Evolutionary conservation across 2,329 filamentous ascomycete species (phyloP).

Genomic region (Trichoderma semiorbis): DNA sequence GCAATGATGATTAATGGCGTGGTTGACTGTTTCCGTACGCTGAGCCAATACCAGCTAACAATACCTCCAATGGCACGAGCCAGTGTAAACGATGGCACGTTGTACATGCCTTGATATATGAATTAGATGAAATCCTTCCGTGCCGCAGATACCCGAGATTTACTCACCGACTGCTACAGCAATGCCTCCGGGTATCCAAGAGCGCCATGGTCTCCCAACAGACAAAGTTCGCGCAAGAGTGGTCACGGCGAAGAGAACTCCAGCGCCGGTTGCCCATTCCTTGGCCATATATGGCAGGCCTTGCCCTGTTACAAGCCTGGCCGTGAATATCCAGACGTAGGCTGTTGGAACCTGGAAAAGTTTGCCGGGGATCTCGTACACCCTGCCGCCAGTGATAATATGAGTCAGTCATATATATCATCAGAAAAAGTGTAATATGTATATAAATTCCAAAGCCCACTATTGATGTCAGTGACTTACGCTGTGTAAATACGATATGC

Average conservation of each 20-base stretch:
- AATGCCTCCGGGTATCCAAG: conserved; percentile 84
- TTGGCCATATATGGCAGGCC: conserved; percentile 81
- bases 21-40: conserved; percentile 49
- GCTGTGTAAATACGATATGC: conserved; percentile 85
- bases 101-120: conserved; percentile 74
- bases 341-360: conserved; percentile 92
- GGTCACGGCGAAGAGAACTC: conserved; percentile 65
- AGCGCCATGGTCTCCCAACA: conserved; percentile 60
- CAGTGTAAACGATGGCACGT: conserved; percentile 91
- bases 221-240: conserved; percentile 67
- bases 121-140: background rate
- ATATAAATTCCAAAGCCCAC: background rate
- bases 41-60: conserved; percentile 72
- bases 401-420: background rate
- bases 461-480: conserved; percentile 30
- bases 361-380: conserved; percentile 84
- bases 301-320: conserved; percentile 84
- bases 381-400: conserved; percentile 40
- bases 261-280: conserved; percentile 75
- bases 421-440: background rate
- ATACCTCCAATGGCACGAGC: conserved; percentile 79
- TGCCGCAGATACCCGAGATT: background rate
- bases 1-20: conserved; percentile 88
- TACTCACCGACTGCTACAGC: conserved; percentile 80
- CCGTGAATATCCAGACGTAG: conserved; percentile 97